Percentiles rank a stretch among this genome's conserved stretches.
Evolutionary conservation across 2,329 filamentous ascomycete genomes (phyloP).

Genomic region (Verticillium klebahnii): DNA sequence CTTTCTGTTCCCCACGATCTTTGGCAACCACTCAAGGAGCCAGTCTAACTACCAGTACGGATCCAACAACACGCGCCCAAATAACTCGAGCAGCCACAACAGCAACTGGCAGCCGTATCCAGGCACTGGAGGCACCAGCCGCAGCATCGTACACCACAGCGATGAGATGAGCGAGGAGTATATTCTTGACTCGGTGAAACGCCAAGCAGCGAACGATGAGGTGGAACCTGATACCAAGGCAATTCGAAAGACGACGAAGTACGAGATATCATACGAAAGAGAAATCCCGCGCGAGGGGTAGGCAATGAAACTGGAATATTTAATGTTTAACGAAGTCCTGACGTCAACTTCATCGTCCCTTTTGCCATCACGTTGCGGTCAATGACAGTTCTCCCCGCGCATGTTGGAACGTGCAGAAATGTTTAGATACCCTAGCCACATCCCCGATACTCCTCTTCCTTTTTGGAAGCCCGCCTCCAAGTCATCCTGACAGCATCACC

Average conservation of each 20-base stretch:
- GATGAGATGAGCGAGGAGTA: slow-evolving; percentile 29
- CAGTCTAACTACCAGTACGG: neutral
- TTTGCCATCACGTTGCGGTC: no score
- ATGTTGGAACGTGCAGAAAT: no score
- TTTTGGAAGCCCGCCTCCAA: no score
- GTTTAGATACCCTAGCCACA: no score
- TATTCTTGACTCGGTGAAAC: slow-evolving; percentile 21
- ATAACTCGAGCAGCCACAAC: neutral
- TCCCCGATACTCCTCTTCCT: no score
- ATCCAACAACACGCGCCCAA: slow-evolving; percentile 3
- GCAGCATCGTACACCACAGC: slow-evolving; percentile 17
- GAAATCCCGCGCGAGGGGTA: neutral
- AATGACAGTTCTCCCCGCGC: no score
- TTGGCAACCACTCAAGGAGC: slow-evolving; percentile 13
- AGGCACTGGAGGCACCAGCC: neutral
- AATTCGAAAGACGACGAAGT: slow-evolving; percentile 32
- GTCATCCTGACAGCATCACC: no score
- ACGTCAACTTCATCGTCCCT: no score
- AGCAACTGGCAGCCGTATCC: neutral
- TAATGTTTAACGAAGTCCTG: no score
- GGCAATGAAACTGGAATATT: no score
- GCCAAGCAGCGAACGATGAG: slow-evolving; percentile 1
- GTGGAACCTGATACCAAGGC: slow-evolving; percentile 11
- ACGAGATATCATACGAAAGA: slow-evolving; percentile 19
- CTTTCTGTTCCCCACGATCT: slow-evolving; percentile 28